These are phyloP conservation scores for Platanus orientalis DNA, from an alignment of 164 flowering plant species.

Conservation along the genomic window DNA sequence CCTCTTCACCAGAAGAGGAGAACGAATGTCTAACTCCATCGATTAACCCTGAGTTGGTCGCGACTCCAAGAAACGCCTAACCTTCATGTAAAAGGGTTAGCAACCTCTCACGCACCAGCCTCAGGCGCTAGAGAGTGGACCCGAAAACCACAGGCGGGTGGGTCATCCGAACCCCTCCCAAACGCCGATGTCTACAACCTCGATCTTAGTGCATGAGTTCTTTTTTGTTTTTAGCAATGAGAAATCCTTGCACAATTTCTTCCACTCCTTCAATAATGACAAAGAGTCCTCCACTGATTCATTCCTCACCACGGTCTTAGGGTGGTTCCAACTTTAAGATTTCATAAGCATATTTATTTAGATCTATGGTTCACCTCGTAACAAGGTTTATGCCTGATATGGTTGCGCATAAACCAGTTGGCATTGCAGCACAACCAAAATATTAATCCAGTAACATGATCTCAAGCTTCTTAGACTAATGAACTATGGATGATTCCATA, in stretches of 20 bases:
- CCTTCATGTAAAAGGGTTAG: too few species aligned
- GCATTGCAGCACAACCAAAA: slow-evolving; percentile 93
- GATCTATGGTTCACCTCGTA: slow-evolving; percentile 95
- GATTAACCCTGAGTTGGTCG: too few species aligned
- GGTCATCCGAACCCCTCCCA: too few species aligned
- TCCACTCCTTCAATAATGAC: slow-evolving; percentile 57
- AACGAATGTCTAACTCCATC: too few species aligned
- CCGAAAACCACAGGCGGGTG: too few species aligned
- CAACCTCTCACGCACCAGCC: too few species aligned
- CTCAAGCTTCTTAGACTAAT: slow-evolving; percentile 15
- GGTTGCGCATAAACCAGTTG: slow-evolving; percentile 73
- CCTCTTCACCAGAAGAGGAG: too few species aligned
- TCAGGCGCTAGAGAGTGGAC: too few species aligned
- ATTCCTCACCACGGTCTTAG: slow-evolving; percentile 77
- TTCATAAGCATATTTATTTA: slow-evolving; percentile 63
- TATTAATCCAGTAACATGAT: slow-evolving; percentile 57
- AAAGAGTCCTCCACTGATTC: slow-evolving; percentile 68
- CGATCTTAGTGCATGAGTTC: background rate
- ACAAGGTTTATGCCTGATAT: slow-evolving; percentile 48
- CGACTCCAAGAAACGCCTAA: too few species aligned
- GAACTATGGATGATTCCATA: slow-evolving; percentile 6
- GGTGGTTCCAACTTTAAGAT: slow-evolving; percentile 68
- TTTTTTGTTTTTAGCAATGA: slow-evolving; percentile 24
- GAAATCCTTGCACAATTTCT: slow-evolving; percentile 41
- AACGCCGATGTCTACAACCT: too few species aligned